Evolutionary conservation across 441 rosid genomes (phyloP), one percentile per base, ranked within the genome.

Genomic region (Syzygium malaccense): DNA sequence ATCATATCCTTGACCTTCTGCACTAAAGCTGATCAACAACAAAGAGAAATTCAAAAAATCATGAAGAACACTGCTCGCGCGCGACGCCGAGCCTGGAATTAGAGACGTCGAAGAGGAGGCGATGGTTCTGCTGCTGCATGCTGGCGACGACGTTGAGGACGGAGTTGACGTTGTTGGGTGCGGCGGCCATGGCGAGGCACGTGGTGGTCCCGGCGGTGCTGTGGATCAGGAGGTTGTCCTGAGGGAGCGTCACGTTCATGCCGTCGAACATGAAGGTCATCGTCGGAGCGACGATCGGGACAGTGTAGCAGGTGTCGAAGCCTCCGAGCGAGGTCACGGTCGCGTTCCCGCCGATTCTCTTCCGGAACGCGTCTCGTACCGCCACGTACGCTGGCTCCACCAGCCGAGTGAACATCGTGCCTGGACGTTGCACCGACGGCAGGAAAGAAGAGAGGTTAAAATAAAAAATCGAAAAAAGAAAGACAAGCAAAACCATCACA

Each of bases 81-180:
- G 83, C 64, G 0, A 68, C 56, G 5, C 79, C 88, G 0, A 87
- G 88, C 85, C 88, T 87, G 78, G 84, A 57, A 33, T 88, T 89
- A 48, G 64, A 17, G 41, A 54, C 14, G 86, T 48, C 86, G n/a
- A 87, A 60, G 55, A 87, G 84, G 56, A 87, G 87, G 90, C 99
- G 92, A 48, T 97, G 98, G 89, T 97, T 97, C 90, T 97, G 99
- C 58, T 96, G 99, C 94, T 97, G 99, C 99, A 97, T 95, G 86
- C 92, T 97, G 88, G 99, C 98, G 18, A 96, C 95, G 37, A 97
- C 99, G 86, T 96, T 97, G 48, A 97, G 93, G 79, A 94, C 99
- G 0, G 98, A 96, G 89, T 96, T 97, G 37, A 96, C 95, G n/a
- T 96, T 96, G 60, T 91, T 94, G 1, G 98, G 98, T 25, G 99